Base-by-base conservation (phyloP, 2,329 filamentous ascomycete species). In the Xylaria digitata region DNA sequence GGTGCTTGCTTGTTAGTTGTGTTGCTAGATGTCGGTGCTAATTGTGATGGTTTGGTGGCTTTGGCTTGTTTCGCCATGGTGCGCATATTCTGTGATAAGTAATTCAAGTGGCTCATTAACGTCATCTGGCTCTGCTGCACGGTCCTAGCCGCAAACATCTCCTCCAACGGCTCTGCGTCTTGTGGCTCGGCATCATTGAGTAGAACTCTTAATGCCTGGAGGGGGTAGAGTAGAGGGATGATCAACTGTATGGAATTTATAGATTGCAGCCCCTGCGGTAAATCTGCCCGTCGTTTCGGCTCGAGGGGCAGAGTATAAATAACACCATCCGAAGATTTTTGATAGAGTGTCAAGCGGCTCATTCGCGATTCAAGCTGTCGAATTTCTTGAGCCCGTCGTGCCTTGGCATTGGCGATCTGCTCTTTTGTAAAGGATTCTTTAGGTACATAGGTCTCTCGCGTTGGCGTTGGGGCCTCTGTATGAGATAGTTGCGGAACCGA, bases 331-430 rank as follows among this genome's bases (percentile, higher is more conserved):
- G 85, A 81, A 1, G 89, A 90, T 69, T 90, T 91, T 34, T 88
- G 86, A 75, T 91, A 96, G 42, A 87, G 78, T 1, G 88, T 84
- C 56, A 91, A 76, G 70, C 90, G 85, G 17, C 90, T 87, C 83
- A 96, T 89, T 37, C 92, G 87, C 32, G 92, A 86, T 79, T 94
- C 91, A 0, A 96, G 84, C 74, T 94, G 92, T 43, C 89, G 86
- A 26, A 87, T 86, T 75, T 95, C 91, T 54, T 85, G 81, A 21
- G 88, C 86, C 67, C 92, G 83, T 61, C 86, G 85, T 46, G 85
- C 84, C 74, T 87, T 87, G 37, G 92, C 92, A 66, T 85, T 82
- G 3, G 81, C 80, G 64, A 87, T 89, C 75, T 93, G 84, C 53
- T 89, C 86, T 42, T 79, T 79, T 0, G 87, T 86, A 73, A 86